A percentile compares a stretch with the other conserved stretches of the same genome.
Evolutionary conservation across 306 rosid species (phyloP).

Genomic region (Cucumis melo): DNA sequence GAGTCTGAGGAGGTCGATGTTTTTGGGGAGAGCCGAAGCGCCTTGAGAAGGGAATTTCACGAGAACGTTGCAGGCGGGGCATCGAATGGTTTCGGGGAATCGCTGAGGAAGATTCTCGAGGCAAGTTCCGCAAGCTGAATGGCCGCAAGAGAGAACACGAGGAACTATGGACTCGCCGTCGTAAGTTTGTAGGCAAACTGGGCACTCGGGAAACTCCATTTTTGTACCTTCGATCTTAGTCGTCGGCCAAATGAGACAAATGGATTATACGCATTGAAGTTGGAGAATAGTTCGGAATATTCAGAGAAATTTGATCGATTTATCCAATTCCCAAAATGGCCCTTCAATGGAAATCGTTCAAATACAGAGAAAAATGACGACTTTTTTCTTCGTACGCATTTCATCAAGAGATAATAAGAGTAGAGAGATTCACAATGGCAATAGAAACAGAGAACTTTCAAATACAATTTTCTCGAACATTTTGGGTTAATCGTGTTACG

Average conservation of each 20-base stretch:
- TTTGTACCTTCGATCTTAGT: background rate
- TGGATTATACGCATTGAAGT: background rate
- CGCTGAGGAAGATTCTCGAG: constrained; percentile 42
- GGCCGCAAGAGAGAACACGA: constrained; percentile 67
- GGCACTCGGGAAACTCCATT: constrained; percentile 83
- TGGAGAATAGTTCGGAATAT: background rate
- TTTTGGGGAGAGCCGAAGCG: constrained; percentile 71
- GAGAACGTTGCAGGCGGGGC: constrained; percentile 79
- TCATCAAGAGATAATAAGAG: background rate
- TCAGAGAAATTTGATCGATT: background rate
- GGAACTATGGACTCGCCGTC: constrained; percentile 45
- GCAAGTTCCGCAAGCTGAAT: constrained; percentile 57
- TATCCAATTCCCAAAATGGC: background rate
- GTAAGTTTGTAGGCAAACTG: constrained; percentile 71
- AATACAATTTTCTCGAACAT: background rate
- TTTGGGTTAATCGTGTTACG: background rate
- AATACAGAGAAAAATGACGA: background rate
- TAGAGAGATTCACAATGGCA: background rate
- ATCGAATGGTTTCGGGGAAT: constrained; percentile 50
- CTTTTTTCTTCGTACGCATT: background rate
- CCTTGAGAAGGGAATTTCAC: constrained; percentile 52
- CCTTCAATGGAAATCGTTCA: background rate
- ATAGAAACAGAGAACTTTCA: background rate
- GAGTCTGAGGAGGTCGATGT: constrained; percentile 76
- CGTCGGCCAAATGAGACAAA: background rate